Evolutionary conservation across 331 rosid genomes (phyloP), one percentile per base, ranked within the genome.

Genomic region (Ulmus americana): DNA sequence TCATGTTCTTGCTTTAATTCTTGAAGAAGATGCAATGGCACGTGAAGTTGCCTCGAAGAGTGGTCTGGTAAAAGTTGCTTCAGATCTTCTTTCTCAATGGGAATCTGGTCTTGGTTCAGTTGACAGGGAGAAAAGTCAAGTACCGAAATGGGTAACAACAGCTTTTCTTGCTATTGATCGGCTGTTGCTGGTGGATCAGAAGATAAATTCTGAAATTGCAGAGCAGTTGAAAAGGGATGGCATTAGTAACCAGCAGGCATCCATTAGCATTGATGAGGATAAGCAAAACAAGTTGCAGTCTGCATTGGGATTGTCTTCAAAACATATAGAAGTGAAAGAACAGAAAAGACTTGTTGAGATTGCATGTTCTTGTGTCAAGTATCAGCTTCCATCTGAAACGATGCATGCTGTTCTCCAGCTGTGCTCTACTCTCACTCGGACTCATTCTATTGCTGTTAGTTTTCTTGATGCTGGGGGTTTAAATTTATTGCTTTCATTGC

Each of bases 81-180:
- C 95, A 42, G 90, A 90, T 78, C 65, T 94, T 38, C 99, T 94
- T 53, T 77, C 74, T 50, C 95, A 82, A 65, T 94, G 99, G 97
- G 86, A 80, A 16, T 81, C 88, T 73, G 73, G 79, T 77, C 73
- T 73, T 53, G 86, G 80, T 76, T 76, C 72, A 44, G 85, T 66
- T 68, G 67, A 60, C 42, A 55, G 74, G 65, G 83, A 76, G 60
- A 84, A 84, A 72, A 35, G 64, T 45, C 85, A 76, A 39, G 91
- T 85, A 56, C 95, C 99, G 63, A 94, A 81, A 83, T 94, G 99
- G 97, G 91, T 84, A 42, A 81, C 97, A 39, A 82, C 99, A 51
- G 97, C 97, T 67, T 87, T 90, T 82, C 90, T 94, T 80, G 88
- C 99, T 20, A 77, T 90, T 43, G 99, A 94, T 72, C 80, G 99